phyloP scores from a whole-genome alignment of 768 basidiomycete species.

The Boletus tylopilopsis region DNA sequence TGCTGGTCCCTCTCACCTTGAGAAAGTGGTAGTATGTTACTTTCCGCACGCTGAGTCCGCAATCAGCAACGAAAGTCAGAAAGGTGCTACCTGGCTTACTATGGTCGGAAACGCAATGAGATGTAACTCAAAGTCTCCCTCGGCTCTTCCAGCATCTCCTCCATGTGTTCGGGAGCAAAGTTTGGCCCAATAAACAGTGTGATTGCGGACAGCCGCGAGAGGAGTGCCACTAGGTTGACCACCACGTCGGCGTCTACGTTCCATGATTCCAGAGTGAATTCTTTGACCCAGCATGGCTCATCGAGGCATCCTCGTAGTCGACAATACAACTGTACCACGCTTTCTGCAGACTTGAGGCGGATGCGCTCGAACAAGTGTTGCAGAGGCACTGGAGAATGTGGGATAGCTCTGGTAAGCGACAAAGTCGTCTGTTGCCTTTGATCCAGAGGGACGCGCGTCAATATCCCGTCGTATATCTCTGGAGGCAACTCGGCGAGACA shows the following conservation, averaged over 20 bases:
- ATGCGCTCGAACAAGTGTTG: slow-evolving; percentile 59
- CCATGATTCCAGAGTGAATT: slow-evolving; percentile 60
- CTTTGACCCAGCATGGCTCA: slow-evolving; percentile 41
- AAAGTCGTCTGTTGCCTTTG: slow-evolving; percentile 51
- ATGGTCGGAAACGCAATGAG: slow-evolving; percentile 76
- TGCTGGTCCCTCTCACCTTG: slow-evolving; percentile 39
- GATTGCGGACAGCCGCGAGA: slow-evolving; percentile 50
- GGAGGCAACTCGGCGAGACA: slow-evolving; percentile 46
- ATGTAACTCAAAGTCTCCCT: slow-evolving; percentile 46
- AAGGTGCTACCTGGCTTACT: slow-evolving; percentile 44
- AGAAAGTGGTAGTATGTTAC: slow-evolving; percentile 83
- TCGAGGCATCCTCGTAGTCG: slow-evolving; percentile 43
- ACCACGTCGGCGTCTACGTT: slow-evolving; percentile 70
- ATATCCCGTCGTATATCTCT: slow-evolving; percentile 62
- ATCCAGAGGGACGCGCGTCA: slow-evolving; percentile 45
- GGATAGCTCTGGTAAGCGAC: slow-evolving; percentile 60
- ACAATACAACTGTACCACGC: slow-evolving; percentile 53
- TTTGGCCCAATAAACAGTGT: slow-evolving; percentile 68
- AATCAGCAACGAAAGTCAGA: slow-evolving; percentile 2
- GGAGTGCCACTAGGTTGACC: slow-evolving; percentile 58
- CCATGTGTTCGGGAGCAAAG: slow-evolving; percentile 79
- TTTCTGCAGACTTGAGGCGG: slow-evolving; percentile 44
- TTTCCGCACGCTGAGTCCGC: slow-evolving; percentile 50
- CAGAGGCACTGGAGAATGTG: slow-evolving; percentile 52
- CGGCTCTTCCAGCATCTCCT: slow-evolving; percentile 58